phyloP scores from a whole-genome alignment of 192 early-diverging fungal species.

The Thoreauomyces humboldtii region DNA sequence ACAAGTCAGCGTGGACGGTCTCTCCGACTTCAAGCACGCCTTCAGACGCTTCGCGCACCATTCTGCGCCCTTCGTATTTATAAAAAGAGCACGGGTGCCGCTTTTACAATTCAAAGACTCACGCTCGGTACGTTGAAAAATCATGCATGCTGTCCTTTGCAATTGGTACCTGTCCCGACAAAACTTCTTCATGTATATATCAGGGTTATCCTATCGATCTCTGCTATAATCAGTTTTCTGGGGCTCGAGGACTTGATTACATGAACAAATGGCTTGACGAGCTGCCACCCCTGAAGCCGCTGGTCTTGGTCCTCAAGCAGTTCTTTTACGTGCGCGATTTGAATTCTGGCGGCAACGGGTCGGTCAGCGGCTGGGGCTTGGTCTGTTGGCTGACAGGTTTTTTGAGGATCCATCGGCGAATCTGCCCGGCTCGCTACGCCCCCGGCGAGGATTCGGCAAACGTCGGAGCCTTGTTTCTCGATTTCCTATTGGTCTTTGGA shows the following conservation, averaged over 20 bases:
- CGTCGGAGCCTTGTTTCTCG: conserved; percentile 16
- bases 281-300: conserved; percentile 11
- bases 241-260: neutral
- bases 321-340: conserved; percentile 19
- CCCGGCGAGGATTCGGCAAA: neutral
- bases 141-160: too few relatives aligned
- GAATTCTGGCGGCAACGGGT: conserved; percentile 4
- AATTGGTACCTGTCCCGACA: neutral
- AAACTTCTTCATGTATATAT: neutral
- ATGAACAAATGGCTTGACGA: neutral
- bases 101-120: neutral
- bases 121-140: neutral
- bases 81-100: neutral
- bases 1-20: neutral
- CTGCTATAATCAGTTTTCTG: conserved; percentile 7
- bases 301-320: conserved; percentile 29
- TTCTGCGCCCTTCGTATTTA: neutral
- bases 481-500: conserved; percentile 17
- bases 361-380: conserved; percentile 14
- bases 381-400: conserved; percentile 25
- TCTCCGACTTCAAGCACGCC: neutral
- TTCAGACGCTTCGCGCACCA: neutral
- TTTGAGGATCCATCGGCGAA: conserved; percentile 14
- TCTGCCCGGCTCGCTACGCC: conserved; percentile 13
- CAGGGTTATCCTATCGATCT: conserved; percentile 14